Base-by-base conservation (phyloP, 208 protist species). In the Leptomonas pyrrhocoris region DNA sequence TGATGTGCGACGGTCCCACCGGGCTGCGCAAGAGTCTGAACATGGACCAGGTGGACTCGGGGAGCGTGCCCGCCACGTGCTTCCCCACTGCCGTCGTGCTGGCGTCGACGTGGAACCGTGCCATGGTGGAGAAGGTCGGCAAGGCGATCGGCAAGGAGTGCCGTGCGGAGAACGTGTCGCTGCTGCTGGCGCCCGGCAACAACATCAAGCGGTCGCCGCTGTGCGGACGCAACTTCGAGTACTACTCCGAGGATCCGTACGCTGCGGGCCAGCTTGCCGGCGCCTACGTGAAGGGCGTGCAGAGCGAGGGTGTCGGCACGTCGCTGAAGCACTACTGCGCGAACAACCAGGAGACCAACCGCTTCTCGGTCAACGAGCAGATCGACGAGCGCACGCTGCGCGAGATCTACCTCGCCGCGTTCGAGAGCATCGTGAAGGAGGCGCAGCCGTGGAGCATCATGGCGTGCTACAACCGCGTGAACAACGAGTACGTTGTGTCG, bases 211-310 rank as follows among this genome's bases (percentile, higher is more conserved):
- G 65, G 42, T 51, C 51, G 16, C 81, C 81, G 50, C 58, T 54
- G 23, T 68, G 74, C 56, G 81, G 81, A 1, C 65, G 81, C 34
- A 84, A 84, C 57, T 84, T 78, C 53, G 81, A 87, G 73, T 81
- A 80, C 73, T 74, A 66, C 42, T 84, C 66, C 25, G 81, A 86
- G 58, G 78, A 84, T 45, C 78, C 81, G 27, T 59, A 58, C 34
- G 42, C 83, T 11, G 55, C 53, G 11, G 54, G 38, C 18, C 50
- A 57, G 46, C 27, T 84, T 2, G 69, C 53, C 19, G 30, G 38
- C 2, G 51, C 58, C 18, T 48, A 46, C 21, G 53, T 85, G 21
- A n/a, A 74, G 40, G 82, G 72, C 54, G 59, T 77, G 9, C 78
- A 88, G 66, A 48, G 11, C 18, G 2, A 77, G 19, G 74, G 67